Evolutionary conservation across 1,284 basidiomycete species (phyloP), one percentile per base, ranked within the genome.

Genomic region (Pterula multifida): DNA sequence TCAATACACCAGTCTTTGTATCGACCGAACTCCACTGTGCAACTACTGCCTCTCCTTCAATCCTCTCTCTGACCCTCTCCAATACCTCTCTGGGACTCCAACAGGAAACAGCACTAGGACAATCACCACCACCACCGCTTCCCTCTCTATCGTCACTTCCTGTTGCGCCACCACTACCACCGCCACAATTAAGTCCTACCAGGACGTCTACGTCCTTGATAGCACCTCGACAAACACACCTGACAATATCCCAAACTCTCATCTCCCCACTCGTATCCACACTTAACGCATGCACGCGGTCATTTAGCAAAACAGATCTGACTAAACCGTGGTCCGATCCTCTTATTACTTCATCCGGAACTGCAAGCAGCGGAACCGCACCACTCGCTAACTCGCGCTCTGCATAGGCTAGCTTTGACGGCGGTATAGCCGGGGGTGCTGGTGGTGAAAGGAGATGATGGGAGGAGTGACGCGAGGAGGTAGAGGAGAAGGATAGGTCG

Each of bases 41-140:
- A 3, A 91, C 81, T 25, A 88, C 81, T 0, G 88, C 91, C 64
- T 97, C 88, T 13, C 95, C 94, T 63, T 98, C 94, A 36, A 98
- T 88, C 25, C 90, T 70, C 57, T 88, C 88, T 55, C 85, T 72
- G 9, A 98, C 90, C 35, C 82, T 75, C 62, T 98, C 93, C 49
- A 98, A 68, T 3, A 88, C 83, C 56, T 96, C 92, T 45, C 87
- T 65, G 13, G 45, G 45, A 26, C 22, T 17, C 6, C 6, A 6
- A 32, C 28, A 6, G 15, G 28, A 6, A 32, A 15, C 6, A 6
- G 28, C 6, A 32, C 6, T 6, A 15, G 28, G 28, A n/a, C n/a
- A n/a, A n/a, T n/a, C n/a, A n/a, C n/a, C n/a, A n/a, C n/a, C n/a
- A n/a, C n/a, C n/a, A n/a, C n/a, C n/a, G n/a, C n/a, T n/a, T n/a